Evolutionary conservation across 1,284 basidiomycete species (phyloP).

Genomic region (Trametes versicolor): DNA sequence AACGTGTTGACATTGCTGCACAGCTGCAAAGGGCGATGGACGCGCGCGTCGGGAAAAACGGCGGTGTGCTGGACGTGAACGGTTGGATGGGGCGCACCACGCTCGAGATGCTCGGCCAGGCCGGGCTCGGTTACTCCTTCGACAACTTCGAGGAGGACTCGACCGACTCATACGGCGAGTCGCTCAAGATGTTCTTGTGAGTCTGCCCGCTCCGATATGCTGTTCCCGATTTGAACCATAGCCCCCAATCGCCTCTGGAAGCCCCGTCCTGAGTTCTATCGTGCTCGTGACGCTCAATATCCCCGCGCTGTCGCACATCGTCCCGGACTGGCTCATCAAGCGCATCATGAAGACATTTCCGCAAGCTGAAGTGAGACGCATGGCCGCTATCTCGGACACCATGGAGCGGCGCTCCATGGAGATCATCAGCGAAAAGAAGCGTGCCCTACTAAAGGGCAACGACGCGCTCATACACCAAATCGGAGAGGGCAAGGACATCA

Average conservation of each 20-base stretch:
- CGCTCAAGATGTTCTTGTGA: slow-evolving; percentile 39
- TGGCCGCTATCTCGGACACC: slow-evolving; percentile 44
- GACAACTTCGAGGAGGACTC: slow-evolving; percentile 44
- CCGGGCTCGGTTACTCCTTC: slow-evolving; percentile 51
- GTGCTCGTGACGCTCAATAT: slow-evolving; percentile 3
- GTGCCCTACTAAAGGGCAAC: slow-evolving; percentile 37
- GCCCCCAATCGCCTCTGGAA: not conserved
- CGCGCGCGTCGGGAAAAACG: slow-evolving; percentile 16
- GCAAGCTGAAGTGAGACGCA: not conserved
- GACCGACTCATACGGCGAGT: slow-evolving; percentile 40
- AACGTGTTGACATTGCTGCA: not conserved
- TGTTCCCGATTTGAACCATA: not conserved
- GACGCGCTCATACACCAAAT: slow-evolving; percentile 32
- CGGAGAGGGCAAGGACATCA: slow-evolving; percentile 54
- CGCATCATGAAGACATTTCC: slow-evolving; percentile 12
- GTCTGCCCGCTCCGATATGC: slow-evolving; percentile 42
- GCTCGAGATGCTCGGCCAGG: slow-evolving; percentile 52
- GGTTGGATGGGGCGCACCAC: slow-evolving; percentile 48
- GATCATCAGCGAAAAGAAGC: slow-evolving; percentile 53
- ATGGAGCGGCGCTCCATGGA: slow-evolving; percentile 49
- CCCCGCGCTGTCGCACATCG: slow-evolving; percentile 16
- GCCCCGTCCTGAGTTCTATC: not conserved
- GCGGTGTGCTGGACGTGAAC: slow-evolving; percentile 44
- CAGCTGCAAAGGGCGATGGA: slow-evolving; percentile 36
- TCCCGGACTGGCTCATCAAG: slow-evolving; percentile 12